These are phyloP conservation scores for Cydonia oblonga DNA, from an alignment of 331 rosid genomes.

Conservation along the genomic window DNA sequence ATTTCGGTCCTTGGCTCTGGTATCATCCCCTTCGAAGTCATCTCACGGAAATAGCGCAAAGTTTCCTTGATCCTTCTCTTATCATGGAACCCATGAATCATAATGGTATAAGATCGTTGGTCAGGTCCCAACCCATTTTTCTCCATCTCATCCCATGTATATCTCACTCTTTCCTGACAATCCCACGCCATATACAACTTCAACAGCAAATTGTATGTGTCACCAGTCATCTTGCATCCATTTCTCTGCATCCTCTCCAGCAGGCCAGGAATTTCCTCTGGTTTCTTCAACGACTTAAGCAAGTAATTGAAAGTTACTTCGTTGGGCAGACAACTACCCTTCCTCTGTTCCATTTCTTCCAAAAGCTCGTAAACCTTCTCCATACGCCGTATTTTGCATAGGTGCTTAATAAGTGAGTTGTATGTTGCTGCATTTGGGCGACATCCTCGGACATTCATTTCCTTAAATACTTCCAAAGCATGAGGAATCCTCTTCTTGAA, in stretches of 20 bases:
- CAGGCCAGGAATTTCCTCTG: conserved; percentile 38
- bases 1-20: conserved; percentile 52
- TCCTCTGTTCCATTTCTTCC: conserved; percentile 47
- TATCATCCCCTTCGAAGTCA: conserved; percentile 55
- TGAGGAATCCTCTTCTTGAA: conserved; percentile 78
- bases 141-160: conserved; percentile 60
- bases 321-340: conserved; percentile 45
- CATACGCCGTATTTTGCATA: conserved; percentile 52
- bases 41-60: conserved; percentile 42
- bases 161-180: conserved; percentile 33
- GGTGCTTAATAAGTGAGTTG: conserved; percentile 53
- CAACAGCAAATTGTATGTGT: conserved; percentile 51
- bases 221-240: conserved; percentile 42
- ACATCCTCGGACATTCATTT: conserved; percentile 41
- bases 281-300: conserved; percentile 40
- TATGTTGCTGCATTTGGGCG: conserved; percentile 49
- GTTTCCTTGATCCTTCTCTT: conserved; percentile 50
- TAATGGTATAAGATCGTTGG: conserved; percentile 48
- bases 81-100: conserved; percentile 56
- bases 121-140: conserved; percentile 55
- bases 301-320: conserved; percentile 43
- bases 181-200: conserved; percentile 64
- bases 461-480: conserved; percentile 44
- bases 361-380: conserved; percentile 49
- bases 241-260: conserved; percentile 52